These are phyloP conservation scores for Pseudogymnoascus destructans DNA, from an alignment of 2,329 filamentous ascomycete species.

Conservation along the genomic window DNA sequence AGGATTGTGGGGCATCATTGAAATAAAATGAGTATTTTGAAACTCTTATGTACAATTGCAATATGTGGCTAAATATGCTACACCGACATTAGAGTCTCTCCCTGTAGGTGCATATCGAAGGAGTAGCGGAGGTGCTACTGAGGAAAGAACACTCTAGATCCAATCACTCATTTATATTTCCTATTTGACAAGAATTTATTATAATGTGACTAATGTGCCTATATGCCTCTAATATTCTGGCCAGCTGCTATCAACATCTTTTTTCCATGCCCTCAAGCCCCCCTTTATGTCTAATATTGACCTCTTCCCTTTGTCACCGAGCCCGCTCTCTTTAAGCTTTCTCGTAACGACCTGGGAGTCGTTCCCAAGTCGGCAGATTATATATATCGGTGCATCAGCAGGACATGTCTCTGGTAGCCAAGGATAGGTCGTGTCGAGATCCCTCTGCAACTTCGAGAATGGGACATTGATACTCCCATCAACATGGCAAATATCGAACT, in stretches of 20 bases:
- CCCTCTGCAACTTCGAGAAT: constrained; percentile 40
- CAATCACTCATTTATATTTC: constrained; percentile 9
- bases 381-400: constrained; percentile 44
- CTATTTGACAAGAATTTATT: background rate
- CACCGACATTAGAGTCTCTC: constrained; percentile 6
- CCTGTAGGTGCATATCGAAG: constrained; percentile 6
- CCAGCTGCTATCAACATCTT: constrained; percentile 47
- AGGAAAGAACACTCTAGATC: constrained; percentile 4
- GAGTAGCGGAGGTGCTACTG: background rate
- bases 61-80: constrained; percentile 5
- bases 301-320: constrained; percentile 35
- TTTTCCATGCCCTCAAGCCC: constrained; percentile 60
- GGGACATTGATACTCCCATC: constrained; percentile 64
- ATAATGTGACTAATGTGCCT: background rate
- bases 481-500: constrained; percentile 70
- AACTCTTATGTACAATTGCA: constrained; percentile 6
- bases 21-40: constrained; percentile 4
- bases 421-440: constrained; percentile 13
- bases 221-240: constrained; percentile 36
- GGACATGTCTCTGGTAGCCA: constrained; percentile 32
- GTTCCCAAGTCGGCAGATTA: constrained; percentile 64
- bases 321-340: constrained; percentile 46
- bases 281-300: constrained; percentile 60
- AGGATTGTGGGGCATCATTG: background rate
- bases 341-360: constrained; percentile 61